phyloP scores from a whole-genome alignment of 495 filamentous ascomycete genomes.

The Talaromyces wortmannii region DNA sequence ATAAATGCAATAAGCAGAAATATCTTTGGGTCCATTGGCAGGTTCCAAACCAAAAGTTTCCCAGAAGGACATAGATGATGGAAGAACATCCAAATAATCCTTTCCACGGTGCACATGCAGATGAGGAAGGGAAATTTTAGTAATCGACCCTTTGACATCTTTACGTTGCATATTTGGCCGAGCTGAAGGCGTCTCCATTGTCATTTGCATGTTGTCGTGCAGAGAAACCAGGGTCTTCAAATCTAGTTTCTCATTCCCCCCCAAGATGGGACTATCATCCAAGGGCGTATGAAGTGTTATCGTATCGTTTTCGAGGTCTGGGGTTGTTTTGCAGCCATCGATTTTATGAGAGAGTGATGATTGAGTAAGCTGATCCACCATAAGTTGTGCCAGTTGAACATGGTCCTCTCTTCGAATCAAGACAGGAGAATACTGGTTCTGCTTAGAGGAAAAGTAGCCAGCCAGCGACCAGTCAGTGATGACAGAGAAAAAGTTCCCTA shows the following conservation, averaged over 20 bases:
- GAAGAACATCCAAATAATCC: constrained; percentile 66
- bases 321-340: constrained; percentile 20
- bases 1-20: constrained; percentile 74
- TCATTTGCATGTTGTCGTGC: constrained; percentile 18
- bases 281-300: constrained; percentile 17
- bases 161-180: constrained; percentile 19
- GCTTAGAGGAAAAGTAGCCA: constrained; percentile 34
- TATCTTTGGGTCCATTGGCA: constrained; percentile 68
- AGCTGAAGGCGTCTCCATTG: constrained; percentile 5
- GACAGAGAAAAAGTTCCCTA: constrained; percentile 38
- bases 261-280: constrained; percentile 21
- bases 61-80: constrained; percentile 81
- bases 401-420: constrained; percentile 30
- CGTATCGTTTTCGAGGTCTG: constrained; percentile 20
- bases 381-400: constrained; percentile 37
- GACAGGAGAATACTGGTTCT: constrained; percentile 23
- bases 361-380: constrained; percentile 42
- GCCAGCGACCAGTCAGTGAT: constrained; percentile 38
- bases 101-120: constrained; percentile 73
- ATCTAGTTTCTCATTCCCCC: constrained; percentile 26
- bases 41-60: constrained; percentile 82
- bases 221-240: constrained; percentile 30
- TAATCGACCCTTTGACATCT: constrained; percentile 24
- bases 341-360: constrained; percentile 36
- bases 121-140: constrained; percentile 51